These are phyloP conservation scores for Isoetes taiwanensis DNA, from an alignment of 75 land plant genomes.

Conservation along the genomic window DNA sequence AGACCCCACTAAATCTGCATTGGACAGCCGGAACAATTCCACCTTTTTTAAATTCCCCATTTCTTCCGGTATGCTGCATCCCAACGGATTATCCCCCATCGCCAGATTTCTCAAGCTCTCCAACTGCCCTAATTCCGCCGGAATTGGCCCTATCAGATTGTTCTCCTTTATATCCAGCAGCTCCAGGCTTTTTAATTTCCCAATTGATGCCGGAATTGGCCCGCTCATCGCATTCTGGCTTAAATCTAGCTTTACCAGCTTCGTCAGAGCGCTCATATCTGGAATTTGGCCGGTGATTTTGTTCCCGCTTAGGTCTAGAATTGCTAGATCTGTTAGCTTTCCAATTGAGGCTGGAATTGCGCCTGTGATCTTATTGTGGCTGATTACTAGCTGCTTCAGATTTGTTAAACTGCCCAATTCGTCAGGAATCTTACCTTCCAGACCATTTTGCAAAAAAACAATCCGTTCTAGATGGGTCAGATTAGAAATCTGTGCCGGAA, in stretches of 20 bases:
- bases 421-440: background rate
- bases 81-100: background rate
- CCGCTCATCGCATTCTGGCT: background rate
- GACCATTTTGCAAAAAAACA: background rate
- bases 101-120: background rate
- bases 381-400: constrained; percentile 6
- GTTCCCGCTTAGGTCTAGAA: background rate
- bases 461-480: background rate
- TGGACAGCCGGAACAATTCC: background rate
- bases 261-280: background rate
- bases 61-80: background rate
- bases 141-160: background rate
- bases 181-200: no score
- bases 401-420: background rate
- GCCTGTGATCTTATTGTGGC: background rate
- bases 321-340: background rate
- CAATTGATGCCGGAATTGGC: background rate
- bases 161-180: background rate
- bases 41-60: background rate
- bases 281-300: background rate
- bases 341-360: background rate
- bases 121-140: background rate
- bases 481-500: background rate
- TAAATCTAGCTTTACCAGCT: background rate
- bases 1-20: background rate